Evolutionary conservation across 148 eudicot genomes (phyloP), one percentile per base, ranked within the genome.

Genomic region (Dysphania ambrosioides): DNA sequence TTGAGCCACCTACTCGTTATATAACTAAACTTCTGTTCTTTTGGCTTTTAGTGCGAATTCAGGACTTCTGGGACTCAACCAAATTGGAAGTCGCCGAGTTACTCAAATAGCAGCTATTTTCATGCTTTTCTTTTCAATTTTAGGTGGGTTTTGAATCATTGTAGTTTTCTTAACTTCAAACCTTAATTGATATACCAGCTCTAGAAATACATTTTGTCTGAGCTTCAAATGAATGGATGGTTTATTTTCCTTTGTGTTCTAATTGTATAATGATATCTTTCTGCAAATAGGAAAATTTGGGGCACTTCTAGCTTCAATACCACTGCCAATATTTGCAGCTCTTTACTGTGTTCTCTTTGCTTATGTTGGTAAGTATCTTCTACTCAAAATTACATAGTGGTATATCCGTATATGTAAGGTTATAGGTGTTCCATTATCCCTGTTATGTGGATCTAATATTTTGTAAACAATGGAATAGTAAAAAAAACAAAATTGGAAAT

Each of bases 281-380:
- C 40, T 58, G 15, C 44, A 53, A 80, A 59, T 87, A 95, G 97
- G 97, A 69, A 95, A 95, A 79, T 92, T 92, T 70, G 98, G 93
- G 26, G 98, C 97, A 51, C 74, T 90, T 69, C 81, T 92, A 8
- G 96, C 98, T 74, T 88, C 98, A 60, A 92, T 95, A 72, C 98
- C 97, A 23, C 73, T 89, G 73, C 92, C 94, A 41, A 92, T 95
- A 24, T 82, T 90, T 71, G 97, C 96, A 65, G 98, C 93, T 66
- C 26, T 90, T 18, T 92, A 92, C 75, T 95, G 98, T 73, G 77
- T 95, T 82, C 86, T 95, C 59, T 90, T 90, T 53, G 98, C 88
- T 62, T 89, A 87, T 78, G 89, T 88, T 78, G 83, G 97, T 94
- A 90, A 2, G 96, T 67, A 65, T 77, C 72, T 72, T 65, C 32